Evolutionary conservation across 371 early-diverging fungal genomes (phyloP), one percentile per base, ranked within the genome.

Genomic region (Mortierella sp.): DNA sequence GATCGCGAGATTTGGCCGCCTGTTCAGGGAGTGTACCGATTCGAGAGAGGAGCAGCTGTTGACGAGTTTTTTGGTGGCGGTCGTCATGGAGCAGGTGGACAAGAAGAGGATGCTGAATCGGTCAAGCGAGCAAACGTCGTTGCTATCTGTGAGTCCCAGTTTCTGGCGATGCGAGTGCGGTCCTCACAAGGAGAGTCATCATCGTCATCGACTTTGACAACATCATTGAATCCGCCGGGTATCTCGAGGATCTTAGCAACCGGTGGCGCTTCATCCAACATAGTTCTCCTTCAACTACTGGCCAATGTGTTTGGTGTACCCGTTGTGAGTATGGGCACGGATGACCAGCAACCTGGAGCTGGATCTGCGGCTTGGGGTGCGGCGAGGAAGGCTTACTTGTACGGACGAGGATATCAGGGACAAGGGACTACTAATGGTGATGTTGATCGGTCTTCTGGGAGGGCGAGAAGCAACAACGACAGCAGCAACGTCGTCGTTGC

Each of bases 1-100:
- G 91, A 91, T 81, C 91, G 92, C n/a, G 96, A 96, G 80, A 96
- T 96, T 69, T 93, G 94, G 72, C 97, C 96, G 0, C 91, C 91
- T 48, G 94, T 93, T 5, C 86, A 91, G 69, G 96, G 95, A 1
- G 88, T 94, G 5, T 90, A 91, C 78, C 89, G 93, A 21, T 96
- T 96, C 80, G 88, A 92, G 59, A 72, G 88, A n/a, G 90, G 88
- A 0, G 48, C 83, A 13, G 74, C 76, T 0, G 91, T 94, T 0
- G 64, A 89, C 0, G 95, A 94, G 44, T 92, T 94, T 72, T 2
- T 40, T 4, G 43, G 43, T 2, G 43, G 6, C 43, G 6, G 43
- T n/a, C n/a, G 6, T 40, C 43, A 40, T n/a, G 43, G 43, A 40
- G 43, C 43, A 6, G 6, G 11, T 28, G 10, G 48, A 31, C 67